Evolutionary conservation across 1,284 basidiomycete genomes (phyloP).

Genomic region (Cryptococcus deneoformans): DNA sequence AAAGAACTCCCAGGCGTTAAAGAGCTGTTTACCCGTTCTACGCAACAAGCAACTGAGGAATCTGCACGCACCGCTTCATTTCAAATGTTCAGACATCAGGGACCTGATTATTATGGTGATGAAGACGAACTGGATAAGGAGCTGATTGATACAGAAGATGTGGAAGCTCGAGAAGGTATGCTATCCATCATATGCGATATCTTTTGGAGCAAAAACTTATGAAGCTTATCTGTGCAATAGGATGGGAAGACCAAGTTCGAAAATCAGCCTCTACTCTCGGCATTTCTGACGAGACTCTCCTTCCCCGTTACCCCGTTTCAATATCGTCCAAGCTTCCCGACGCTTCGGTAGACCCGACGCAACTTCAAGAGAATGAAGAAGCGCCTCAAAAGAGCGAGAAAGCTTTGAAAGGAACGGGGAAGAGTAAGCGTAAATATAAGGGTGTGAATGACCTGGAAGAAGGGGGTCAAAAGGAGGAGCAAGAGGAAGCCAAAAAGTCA

Average conservation of each 20-base stretch:
- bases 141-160: constrained; percentile 68
- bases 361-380: background rate
- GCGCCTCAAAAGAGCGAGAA: background rate
- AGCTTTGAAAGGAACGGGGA: background rate
- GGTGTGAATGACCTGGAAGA: background rate
- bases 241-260: constrained; percentile 62
- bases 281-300: constrained; percentile 4
- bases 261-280: constrained; percentile 21
- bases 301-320: constrained; percentile 14
- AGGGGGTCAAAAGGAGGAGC: background rate
- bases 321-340: constrained; percentile 2
- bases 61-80: constrained; percentile 67
- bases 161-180: constrained; percentile 70
- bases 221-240: constrained; percentile 45
- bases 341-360: background rate
- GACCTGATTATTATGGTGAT: constrained; percentile 88
- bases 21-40: constrained; percentile 69
- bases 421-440: constrained; percentile 33
- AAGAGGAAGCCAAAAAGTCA: constrained; percentile 12
- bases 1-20: constrained; percentile 94
- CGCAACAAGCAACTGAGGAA: constrained; percentile 78
- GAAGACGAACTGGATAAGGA: constrained; percentile 74
- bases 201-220: background rate
- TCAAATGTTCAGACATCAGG: constrained; percentile 85
- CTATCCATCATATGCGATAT: background rate